These are phyloP conservation scores for Reutealis trisperma DNA, from an alignment of 345 rosid species.

Conservation along the genomic window DNA sequence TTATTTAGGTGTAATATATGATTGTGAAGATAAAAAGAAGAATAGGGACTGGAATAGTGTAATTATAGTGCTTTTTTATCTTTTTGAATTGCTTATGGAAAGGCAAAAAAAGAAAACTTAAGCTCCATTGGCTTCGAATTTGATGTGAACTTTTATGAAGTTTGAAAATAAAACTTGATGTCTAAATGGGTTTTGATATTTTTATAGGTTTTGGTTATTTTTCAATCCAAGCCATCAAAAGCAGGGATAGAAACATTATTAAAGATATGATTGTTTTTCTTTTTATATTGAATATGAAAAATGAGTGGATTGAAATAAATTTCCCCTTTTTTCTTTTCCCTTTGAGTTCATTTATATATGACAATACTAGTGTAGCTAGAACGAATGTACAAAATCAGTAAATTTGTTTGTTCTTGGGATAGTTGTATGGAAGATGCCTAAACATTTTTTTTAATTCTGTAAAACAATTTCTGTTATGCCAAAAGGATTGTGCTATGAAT, in stretches of 20 bases:
- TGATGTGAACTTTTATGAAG: not conserved
- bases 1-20: not conserved
- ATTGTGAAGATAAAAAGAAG: not conserved
- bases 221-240: not conserved
- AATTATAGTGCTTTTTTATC: not conserved
- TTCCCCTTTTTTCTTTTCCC: too few relatives aligned
- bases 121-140: not conserved
- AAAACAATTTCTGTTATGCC: not conserved
- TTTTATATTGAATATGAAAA: too few relatives aligned
- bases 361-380: too few relatives aligned
- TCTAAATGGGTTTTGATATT: not conserved
- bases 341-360: too few relatives aligned
- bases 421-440: not conserved
- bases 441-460: not conserved
- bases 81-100: not conserved
- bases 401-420: not conserved
- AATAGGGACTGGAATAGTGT: not conserved
- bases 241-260: not conserved
- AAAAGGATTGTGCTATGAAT: not conserved
- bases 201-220: not conserved
- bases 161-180: not conserved
- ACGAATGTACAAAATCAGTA: not conserved
- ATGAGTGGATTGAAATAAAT: too few relatives aligned
- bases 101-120: not conserved
- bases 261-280: too few relatives aligned